Base-by-base conservation (phyloP, 2,329 filamentous ascomycete genomes). In the Colletotrichum falcatum region DNA sequence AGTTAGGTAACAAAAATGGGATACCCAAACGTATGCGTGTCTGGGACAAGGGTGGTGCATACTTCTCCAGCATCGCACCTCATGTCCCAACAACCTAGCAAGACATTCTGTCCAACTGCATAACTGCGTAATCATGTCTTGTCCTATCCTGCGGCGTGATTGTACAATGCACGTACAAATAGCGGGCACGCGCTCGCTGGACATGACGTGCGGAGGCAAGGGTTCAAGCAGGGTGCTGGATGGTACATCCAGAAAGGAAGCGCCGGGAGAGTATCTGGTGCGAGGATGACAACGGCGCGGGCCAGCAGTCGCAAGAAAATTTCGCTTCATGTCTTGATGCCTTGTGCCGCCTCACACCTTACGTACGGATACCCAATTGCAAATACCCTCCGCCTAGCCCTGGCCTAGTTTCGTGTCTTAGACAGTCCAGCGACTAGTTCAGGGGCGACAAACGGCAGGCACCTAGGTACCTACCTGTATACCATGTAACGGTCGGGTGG, bases 371-470 rank as follows among this genome's bases (percentile, higher is more conserved):
- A 20, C 60, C 20, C 42, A 58, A 56, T 58, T 67, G 65, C 65
- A 67, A 67, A 64, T 64, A 64, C 42, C 65, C 56, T 67, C 51
- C 42, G 60, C 65, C 60, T 67, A 18, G 65, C 33, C 65, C 60
- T 64, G 51, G 51, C 49, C 65, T 63, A 56, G 51, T 35, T n/a
- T 46, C 35, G 26, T 67, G 65, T 67, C 65, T 64, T 51, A 64
- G 65, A 67, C 65, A 60, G 16, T 44, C 30, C 35, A 35, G 42
- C n/a, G 7, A 33, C 23, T 42, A 42, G 60, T 48, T 23, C 60
- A 58, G 65, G 60, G 65, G 42, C 42, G 37, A 51, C 51, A 64
- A 51, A 67, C 65, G 56, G 60, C 65, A 67, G 51, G 65, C 65
- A 64, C 42, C 65, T 42, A n/a, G n/a, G 51, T 42, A 16, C 37